Base-by-base conservation (phyloP, 306 rosid genomes). In the Herpetospermum pedunculosum region DNA sequence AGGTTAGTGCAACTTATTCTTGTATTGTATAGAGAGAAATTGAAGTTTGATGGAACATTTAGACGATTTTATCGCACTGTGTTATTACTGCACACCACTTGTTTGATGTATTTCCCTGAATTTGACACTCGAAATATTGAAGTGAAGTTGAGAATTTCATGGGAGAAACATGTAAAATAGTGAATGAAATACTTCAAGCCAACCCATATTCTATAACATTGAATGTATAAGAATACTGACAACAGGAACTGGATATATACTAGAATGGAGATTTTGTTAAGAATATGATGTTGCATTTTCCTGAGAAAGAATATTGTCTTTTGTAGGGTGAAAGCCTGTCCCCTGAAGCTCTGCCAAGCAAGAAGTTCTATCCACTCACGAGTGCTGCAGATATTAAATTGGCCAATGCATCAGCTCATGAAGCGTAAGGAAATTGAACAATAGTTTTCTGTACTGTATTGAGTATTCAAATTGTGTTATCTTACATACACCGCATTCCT, bases 261-360 rank as follows among this genome's bases (percentile, higher is more conserved):
- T 34, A 62, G 29, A 35, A 35, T 63, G 8, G 29, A 1, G 29
- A 21, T 63, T 19, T 8, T 21, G 46, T 63, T 8, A 37, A 63
- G 70, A 63, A 63, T 37, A 16, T n/a, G 47, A 37, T 26, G 35
- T 12, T 63, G 29, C 26, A 62, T 19, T 38, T 64, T 19, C n/a
- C 71, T 65, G 8, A 21, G 8, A 35, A 62, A 9, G 8, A 21
- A 25, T 68, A 23, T 52, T 28, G 47, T 63, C 62, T 60, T 71
- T 46, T 81, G 77, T 43, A 93, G 96, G 98, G 98, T 11, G 82
- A 91, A 76, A 93, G 97, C 83, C 82, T 93, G 48, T 86, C 96
- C 58, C 28, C 84, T 43, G n/a, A 44, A 35, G 77, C 72, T 70
- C 77, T 93, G 83, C 72, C 35, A 19, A 47, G 54, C 49, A 75